A percentile compares a stretch with the other conserved stretches of the same genome.
phyloP scores from a whole-genome alignment of 164 flowering plant species.

The Magnolia sinica region DNA sequence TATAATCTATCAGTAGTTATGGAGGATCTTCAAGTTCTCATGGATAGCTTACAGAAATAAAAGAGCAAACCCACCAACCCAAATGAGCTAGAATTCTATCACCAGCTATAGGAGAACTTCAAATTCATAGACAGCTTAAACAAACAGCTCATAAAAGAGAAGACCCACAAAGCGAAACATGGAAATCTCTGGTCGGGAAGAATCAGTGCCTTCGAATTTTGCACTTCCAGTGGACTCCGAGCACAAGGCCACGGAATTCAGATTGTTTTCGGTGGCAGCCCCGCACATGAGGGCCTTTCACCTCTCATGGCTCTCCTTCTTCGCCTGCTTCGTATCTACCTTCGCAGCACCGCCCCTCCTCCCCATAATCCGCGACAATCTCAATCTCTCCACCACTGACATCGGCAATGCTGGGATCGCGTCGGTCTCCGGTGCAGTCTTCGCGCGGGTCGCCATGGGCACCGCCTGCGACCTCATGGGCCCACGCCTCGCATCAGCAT shows the following conservation, averaged over 20 bases:
- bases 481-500: constrained; percentile 72
- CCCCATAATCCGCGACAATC: constrained; percentile 78
- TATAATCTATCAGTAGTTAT: no score
- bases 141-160: background rate
- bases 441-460: constrained; percentile 81
- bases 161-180: constrained; percentile 13
- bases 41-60: no score
- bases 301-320: constrained; percentile 79
- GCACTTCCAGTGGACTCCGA: constrained; percentile 78
- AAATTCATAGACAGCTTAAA: background rate
- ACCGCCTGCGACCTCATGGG: constrained; percentile 79
- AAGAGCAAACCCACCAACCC: background rate
- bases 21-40: no score
- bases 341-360: constrained; percentile 84
- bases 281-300: constrained; percentile 93
- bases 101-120: background rate
- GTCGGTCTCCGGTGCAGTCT: constrained; percentile 77
- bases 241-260: constrained; percentile 61
- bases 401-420: constrained; percentile 91
- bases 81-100: background rate
- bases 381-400: constrained; percentile 67
- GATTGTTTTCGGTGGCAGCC: constrained; percentile 39
- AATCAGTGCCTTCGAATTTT: constrained; percentile 28
- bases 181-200: constrained; percentile 13
- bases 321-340: constrained; percentile 73